phyloP scores from a whole-genome alignment of 148 eudicot species.

The Diospyros lotus region DNA sequence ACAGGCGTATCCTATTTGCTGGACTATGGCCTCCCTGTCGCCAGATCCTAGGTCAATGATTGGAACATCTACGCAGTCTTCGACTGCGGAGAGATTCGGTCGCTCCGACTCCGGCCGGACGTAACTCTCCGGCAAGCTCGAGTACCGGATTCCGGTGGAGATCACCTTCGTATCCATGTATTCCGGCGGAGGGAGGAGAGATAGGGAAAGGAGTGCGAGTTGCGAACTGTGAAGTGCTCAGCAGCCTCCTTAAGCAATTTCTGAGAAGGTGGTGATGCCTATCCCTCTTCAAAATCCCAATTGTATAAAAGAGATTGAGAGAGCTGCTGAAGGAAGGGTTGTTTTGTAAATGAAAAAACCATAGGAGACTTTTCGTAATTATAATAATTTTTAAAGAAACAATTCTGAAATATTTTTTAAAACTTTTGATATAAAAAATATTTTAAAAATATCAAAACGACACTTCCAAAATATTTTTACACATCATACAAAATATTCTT shows the following conservation, averaged over 20 bases:
- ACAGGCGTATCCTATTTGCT: constrained; percentile 58
- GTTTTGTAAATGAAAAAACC: too few relatives aligned
- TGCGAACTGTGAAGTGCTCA: not conserved
- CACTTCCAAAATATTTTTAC: too few relatives aligned
- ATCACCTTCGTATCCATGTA: constrained; percentile 52
- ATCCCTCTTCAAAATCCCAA: not conserved
- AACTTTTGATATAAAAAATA: too few relatives aligned
- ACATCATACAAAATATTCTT: too few relatives aligned
- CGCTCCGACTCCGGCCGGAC: constrained; percentile 60
- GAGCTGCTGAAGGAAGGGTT: too few relatives aligned
- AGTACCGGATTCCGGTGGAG: constrained; percentile 45
- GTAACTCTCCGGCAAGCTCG: constrained; percentile 49
- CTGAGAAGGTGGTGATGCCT: not conserved
- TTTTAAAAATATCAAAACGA: too few relatives aligned
- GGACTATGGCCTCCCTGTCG: constrained; percentile 23
- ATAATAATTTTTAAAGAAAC: too few relatives aligned
- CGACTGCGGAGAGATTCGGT: constrained; percentile 54
- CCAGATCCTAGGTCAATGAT: constrained; percentile 46
- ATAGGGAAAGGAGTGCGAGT: not conserved
- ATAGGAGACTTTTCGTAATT: too few relatives aligned
- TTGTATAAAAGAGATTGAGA: too few relatives aligned
- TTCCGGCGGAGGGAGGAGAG: not conserved
- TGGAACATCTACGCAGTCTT: constrained; percentile 48
- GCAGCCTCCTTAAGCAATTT: not conserved
- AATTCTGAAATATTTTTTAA: too few relatives aligned